phyloP scores from a whole-genome alignment of 2,329 filamentous ascomycete genomes.

The Hypoxylon sp. region DNA sequence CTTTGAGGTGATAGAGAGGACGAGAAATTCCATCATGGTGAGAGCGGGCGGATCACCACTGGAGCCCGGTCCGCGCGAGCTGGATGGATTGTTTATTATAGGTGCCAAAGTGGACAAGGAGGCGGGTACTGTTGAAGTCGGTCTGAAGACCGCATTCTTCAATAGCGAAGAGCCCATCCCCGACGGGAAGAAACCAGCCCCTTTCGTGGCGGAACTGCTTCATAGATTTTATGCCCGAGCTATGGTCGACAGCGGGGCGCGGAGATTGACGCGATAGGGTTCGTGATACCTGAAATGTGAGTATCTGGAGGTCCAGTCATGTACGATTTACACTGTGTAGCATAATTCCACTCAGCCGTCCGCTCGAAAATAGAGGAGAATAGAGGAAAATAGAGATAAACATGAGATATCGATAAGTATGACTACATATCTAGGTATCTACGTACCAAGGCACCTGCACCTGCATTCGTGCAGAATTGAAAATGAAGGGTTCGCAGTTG shows the following conservation, averaged over 20 bases:
- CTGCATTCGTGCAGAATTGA: too few relatives aligned
- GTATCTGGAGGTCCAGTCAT: background rate
- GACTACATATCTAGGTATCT: too few relatives aligned
- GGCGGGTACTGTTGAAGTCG: slow-evolving; percentile 71
- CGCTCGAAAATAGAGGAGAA: too few relatives aligned
- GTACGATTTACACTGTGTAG: background rate
- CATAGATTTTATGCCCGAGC: slow-evolving; percentile 40
- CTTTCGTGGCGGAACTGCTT: slow-evolving; percentile 33
- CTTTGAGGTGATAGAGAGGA: slow-evolving; percentile 78
- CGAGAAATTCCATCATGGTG: slow-evolving; percentile 69
- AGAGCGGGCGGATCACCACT: slow-evolving; percentile 75
- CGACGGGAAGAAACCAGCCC: slow-evolving; percentile 30
- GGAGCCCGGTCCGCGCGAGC: slow-evolving; percentile 65
- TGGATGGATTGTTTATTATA: slow-evolving; percentile 77
- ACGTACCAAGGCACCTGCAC: too few relatives aligned
- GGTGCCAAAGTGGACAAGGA: slow-evolving; percentile 70
- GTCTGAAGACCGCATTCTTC: slow-evolving; percentile 74
- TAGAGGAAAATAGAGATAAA: too few relatives aligned
- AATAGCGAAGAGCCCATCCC: slow-evolving; percentile 51
- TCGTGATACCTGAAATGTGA: slow-evolving; percentile 1
- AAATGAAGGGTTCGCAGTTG: background rate
- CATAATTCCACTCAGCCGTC: background rate
- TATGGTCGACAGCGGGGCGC: slow-evolving; percentile 35
- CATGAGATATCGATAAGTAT: background rate
- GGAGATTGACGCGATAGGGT: slow-evolving; percentile 19